Evolutionary conservation across 139 green algal species (phyloP), one percentile per base, ranked within the genome.

Genomic region (Trebouxia sp.): DNA sequence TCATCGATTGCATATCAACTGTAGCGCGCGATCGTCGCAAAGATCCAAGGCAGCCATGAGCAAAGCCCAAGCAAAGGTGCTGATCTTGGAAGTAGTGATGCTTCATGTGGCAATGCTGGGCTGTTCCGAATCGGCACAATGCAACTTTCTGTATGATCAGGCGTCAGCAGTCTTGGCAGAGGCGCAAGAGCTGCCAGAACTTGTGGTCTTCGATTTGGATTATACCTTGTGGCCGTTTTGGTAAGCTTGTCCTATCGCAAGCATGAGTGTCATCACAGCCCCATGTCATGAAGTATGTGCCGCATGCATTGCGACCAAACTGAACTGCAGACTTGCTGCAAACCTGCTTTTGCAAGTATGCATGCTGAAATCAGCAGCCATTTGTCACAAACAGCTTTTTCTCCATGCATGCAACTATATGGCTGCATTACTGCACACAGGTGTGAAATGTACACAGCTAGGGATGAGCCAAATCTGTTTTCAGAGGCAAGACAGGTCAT

Each of bases 161-260:
- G 53, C 28, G 41, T 55, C 56, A 47, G 62, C 65, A 56, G 47
- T 32, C n/a, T 5, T 72, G 26, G 28, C 24, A 37, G 45, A 45
- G 32, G 24, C 24, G 8, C 50, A 48, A 28, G 39, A 45, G 11
- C 17, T 83, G 30, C 39, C 80, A 6, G 53, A 80, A 14, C 65
- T 84, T 0, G 74, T 76, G 22, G 76, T 85, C 5, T 83, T 85
- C 30, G 76, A 85, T 47, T 42, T 83, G n/a, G 82, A 78, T 67
- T 78, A 75, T 48, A 79, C 45, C 14, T 32, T 84, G 1, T 82
- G 79, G 83, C 74, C 79, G 1, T 82, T 82, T 20, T 87, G 79
- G 65, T 77, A n/a, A 53, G 65, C 1, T 15, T 20, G 8, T 8
- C 28, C 7, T 45, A n/a, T 22, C 24, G 47, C 32, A 7, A n/a